Evolutionary conservation across 257 asterid species (phyloP).

Genomic region (Cordia subcordata): DNA sequence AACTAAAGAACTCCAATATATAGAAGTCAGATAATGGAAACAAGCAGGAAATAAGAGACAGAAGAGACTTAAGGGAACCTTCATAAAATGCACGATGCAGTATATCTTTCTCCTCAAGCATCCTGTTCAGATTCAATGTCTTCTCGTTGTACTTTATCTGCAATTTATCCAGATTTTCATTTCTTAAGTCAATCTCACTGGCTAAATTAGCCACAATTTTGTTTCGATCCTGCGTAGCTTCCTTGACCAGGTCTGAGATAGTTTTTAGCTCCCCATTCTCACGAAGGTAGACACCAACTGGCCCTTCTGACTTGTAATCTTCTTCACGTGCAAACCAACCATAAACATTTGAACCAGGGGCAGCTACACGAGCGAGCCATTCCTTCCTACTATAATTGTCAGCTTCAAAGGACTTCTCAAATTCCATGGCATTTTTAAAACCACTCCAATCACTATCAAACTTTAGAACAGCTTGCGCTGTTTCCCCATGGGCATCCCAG

Average conservation of each 20-base stretch:
- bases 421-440: slow-evolving; percentile 52
- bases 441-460: slow-evolving; percentile 64
- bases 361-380: slow-evolving; percentile 32
- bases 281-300: slow-evolving; percentile 54
- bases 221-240: slow-evolving; percentile 39
- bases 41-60: not conserved
- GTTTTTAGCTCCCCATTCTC: slow-evolving; percentile 39
- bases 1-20: not conserved
- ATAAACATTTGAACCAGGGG: slow-evolving; percentile 33
- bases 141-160: slow-evolving; percentile 47
- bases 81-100: slow-evolving; percentile 71
- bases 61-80: slow-evolving; percentile 35
- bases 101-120: slow-evolving; percentile 82
- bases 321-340: slow-evolving; percentile 72
- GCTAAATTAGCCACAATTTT: slow-evolving; percentile 52
- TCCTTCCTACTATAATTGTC: slow-evolving; percentile 39
- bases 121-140: slow-evolving; percentile 60
- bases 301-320: slow-evolving; percentile 52
- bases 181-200: slow-evolving; percentile 61
- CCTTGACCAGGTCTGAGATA: slow-evolving; percentile 35
- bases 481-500: slow-evolving; percentile 28
- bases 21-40: too few relatives aligned
- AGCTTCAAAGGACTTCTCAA: slow-evolving; percentile 57
- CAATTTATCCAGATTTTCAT: slow-evolving; percentile 61
- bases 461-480: slow-evolving; percentile 39